A percentile compares a stretch with the other conserved stretches of the same genome.
Conservation (phyloP, 2,329 filamentous ascomycete genomes). For the Colletotrichum lindemuthianum region DNA sequence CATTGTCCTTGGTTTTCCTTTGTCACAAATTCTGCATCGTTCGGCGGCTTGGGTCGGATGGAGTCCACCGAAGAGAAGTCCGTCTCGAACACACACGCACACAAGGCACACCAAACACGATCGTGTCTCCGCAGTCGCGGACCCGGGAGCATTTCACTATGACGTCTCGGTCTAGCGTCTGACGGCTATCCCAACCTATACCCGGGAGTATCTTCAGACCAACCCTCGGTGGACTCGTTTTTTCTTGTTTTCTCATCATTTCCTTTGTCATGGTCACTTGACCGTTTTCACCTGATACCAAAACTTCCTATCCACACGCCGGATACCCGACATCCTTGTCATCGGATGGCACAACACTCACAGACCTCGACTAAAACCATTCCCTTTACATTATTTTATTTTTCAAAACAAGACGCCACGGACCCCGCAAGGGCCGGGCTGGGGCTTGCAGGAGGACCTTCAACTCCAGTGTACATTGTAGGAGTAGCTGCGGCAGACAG, state of each 20-base stretch:
- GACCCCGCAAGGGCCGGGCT: constrained; percentile 12
- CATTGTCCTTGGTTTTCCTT: constrained; percentile 36
- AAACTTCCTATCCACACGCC: constrained; percentile 31
- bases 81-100: constrained; percentile 17
- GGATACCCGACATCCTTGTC: constrained; percentile 35
- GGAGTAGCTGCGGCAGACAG: constrained; percentile 26
- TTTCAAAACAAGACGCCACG: constrained; percentile 30
- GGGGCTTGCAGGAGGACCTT: constrained; percentile 29
- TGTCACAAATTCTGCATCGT: constrained; percentile 33
- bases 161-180: constrained; percentile 21
- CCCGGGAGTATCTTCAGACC: constrained; percentile 23
- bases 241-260: constrained; percentile 20
- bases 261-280: constrained; percentile 35
- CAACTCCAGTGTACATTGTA: constrained; percentile 34
- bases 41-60: constrained; percentile 15
- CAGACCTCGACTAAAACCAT: constrained; percentile 30
- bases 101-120: not conserved
- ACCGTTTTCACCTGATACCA: constrained; percentile 35
- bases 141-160: constrained; percentile 34
- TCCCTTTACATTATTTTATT: constrained; percentile 34
- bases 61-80: constrained; percentile 20
- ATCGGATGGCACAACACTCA: constrained; percentile 34
- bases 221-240: constrained; percentile 20
- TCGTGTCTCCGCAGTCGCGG: constrained; percentile 23
- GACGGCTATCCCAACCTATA: constrained; percentile 25